phyloP scores from a whole-genome alignment of 2,329 filamentous ascomycete genomes.

The Venturia oleaginea region DNA sequence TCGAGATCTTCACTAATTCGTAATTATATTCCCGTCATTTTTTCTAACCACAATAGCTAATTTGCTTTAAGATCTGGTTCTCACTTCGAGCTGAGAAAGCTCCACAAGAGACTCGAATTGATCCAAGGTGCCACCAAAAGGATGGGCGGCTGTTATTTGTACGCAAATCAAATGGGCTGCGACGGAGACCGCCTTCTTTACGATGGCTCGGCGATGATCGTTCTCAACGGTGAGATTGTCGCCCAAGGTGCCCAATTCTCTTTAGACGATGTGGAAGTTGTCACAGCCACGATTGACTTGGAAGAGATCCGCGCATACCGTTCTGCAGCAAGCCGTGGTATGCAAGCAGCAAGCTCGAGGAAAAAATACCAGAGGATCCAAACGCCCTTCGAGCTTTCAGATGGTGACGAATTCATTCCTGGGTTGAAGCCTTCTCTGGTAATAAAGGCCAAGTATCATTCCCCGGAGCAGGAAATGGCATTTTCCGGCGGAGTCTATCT shows the following conservation, averaged over 20 bases:
- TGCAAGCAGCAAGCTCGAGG: slow-evolving; percentile 42
- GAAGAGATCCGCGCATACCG: slow-evolving; percentile 61
- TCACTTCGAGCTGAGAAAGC: slow-evolving; percentile 60
- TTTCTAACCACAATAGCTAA: not conserved
- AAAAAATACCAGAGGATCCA: slow-evolving; percentile 38
- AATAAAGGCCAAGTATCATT: slow-evolving; percentile 45
- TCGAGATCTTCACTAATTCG: slow-evolving; percentile 49
- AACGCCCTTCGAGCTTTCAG: slow-evolving; percentile 35
- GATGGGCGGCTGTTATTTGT: slow-evolving; percentile 52
- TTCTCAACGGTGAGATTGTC: slow-evolving; percentile 53
- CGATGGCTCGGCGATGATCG: slow-evolving; percentile 47
- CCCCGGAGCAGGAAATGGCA: slow-evolving; percentile 50
- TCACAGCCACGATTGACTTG: slow-evolving; percentile 48
- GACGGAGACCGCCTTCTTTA: slow-evolving; percentile 55
- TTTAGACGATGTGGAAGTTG: slow-evolving; percentile 44
- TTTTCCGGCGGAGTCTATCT: slow-evolving; percentile 57
- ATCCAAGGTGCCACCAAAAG: slow-evolving; percentile 59
- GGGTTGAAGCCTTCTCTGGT: slow-evolving; percentile 36
- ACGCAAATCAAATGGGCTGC: slow-evolving; percentile 49
- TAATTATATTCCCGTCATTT: slow-evolving; percentile 11
- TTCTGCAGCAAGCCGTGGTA: slow-evolving; percentile 41
- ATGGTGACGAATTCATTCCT: slow-evolving; percentile 35
- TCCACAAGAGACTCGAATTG: slow-evolving; percentile 53
- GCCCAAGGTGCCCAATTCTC: slow-evolving; percentile 60
- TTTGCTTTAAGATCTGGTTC: slow-evolving; percentile 45